These are phyloP conservation scores for Ceratobasidium sp. DNA, from an alignment of 1,284 basidiomycete species.

Conservation along the genomic window DNA sequence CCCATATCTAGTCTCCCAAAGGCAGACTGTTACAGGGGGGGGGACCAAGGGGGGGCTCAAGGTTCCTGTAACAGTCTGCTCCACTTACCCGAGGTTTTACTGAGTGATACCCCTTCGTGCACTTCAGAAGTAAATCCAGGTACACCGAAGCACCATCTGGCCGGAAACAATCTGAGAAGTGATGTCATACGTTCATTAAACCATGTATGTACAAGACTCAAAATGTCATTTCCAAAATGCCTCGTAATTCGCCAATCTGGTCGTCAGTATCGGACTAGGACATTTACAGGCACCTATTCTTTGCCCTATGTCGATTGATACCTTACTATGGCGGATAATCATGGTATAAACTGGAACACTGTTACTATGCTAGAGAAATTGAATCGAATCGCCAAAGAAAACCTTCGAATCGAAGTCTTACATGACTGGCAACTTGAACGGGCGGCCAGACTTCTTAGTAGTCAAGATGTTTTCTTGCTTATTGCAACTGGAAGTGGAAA, in stretches of 20 bases:
- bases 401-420: not conserved
- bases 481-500: constrained; percentile 9
- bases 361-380: not conserved
- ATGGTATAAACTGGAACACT: not conserved
- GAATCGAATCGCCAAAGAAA: not conserved
- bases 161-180: not conserved
- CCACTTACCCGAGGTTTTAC: not conserved
- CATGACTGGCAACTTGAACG: constrained; percentile 2
- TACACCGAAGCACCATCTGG: not conserved
- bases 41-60: not conserved
- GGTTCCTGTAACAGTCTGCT: constrained; percentile 17
- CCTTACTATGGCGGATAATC: too few relatives aligned
- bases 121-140: constrained; percentile 2
- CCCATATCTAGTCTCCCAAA: constrained; percentile 26
- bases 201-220: too few relatives aligned
- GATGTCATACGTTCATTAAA: too few relatives aligned
- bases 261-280: too few relatives aligned
- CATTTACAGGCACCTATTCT: too few relatives aligned
- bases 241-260: too few relatives aligned
- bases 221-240: too few relatives aligned
- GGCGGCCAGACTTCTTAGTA: not conserved
- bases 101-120: not conserved
- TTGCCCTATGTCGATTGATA: too few relatives aligned
- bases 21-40: constrained; percentile 11
- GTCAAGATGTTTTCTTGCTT: not conserved